A percentile compares a stretch with the other conserved stretches of the same genome.
phyloP scores from a whole-genome alignment of 1,139 yeast genomes.

The Blastobotrys buckinghamii region DNA sequence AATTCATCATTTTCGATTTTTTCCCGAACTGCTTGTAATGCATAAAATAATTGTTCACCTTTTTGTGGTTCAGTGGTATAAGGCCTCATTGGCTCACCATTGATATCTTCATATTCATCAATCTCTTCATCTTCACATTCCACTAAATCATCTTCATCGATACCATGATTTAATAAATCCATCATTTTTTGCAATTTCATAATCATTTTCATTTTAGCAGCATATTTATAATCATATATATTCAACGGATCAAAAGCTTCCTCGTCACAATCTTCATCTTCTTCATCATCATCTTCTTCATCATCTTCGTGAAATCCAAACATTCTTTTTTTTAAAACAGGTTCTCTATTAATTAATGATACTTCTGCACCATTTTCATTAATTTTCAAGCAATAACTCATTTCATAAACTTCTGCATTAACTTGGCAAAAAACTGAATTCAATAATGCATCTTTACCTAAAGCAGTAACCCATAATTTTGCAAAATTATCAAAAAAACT shows the following conservation, averaged over 20 bases:
- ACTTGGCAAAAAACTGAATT: conserved; percentile 26
- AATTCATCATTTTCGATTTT: background rate
- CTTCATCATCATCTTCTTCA: conserved; percentile 10
- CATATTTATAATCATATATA: conserved; percentile 7
- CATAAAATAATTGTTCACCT: background rate
- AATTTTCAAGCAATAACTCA: conserved; percentile 23
- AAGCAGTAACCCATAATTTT: conserved; percentile 19
- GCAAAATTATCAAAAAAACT: conserved; percentile 26
- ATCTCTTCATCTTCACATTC: background rate
- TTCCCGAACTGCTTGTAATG: background rate
- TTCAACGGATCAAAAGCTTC: conserved; percentile 9
- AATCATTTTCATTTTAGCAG: conserved; percentile 1
- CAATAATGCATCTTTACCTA: conserved; percentile 21
- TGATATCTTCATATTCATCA: conserved; percentile 5
- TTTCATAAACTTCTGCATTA: conserved; percentile 19
- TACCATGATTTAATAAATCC: conserved; percentile 4
- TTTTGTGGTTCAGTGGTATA: background rate
- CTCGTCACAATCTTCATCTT: conserved; percentile 6
- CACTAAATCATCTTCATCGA: conserved; percentile 4
- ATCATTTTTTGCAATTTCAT: conserved; percentile 5
- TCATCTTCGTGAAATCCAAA: background rate
- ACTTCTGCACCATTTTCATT: conserved; percentile 13
- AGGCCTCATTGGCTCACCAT: background rate
- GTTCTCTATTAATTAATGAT: conserved; percentile 9
- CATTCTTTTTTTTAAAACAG: background rate